Percentiles rank a stretch among this genome's conserved stretches.
These are phyloP conservation scores for Ascochyta viciae-villosae DNA, from an alignment of 2,329 filamentous ascomycete genomes.

Conservation along the genomic window DNA sequence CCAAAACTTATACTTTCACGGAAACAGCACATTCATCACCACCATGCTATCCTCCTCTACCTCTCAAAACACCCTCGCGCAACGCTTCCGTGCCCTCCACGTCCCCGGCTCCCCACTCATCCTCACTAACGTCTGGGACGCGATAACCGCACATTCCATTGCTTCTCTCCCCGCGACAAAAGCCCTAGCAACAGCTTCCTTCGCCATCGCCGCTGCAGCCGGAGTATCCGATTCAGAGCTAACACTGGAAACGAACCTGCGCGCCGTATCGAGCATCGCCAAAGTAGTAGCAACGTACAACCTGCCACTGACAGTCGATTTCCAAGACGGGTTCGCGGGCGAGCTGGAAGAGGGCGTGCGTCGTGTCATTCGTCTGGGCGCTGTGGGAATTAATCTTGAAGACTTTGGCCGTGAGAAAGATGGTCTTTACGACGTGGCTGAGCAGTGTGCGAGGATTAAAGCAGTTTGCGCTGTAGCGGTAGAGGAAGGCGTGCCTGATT, in stretches of 20 bases:
- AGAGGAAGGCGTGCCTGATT: conserved; percentile 55
- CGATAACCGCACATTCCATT: conserved; percentile 56
- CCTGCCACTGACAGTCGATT: conserved; percentile 63
- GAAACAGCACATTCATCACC: not conserved
- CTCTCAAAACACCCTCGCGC: conserved; percentile 1
- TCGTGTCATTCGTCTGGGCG: conserved; percentile 59
- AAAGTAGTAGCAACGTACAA: conserved; percentile 50
- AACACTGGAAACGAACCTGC: conserved; percentile 60
- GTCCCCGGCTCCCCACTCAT: conserved; percentile 59
- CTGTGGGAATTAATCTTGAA: conserved; percentile 66
- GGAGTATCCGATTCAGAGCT: conserved; percentile 52
- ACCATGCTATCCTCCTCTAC: not conserved
- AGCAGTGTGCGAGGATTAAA: conserved; percentile 59
- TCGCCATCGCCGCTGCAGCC: conserved; percentile 42
- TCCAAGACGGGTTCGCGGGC: conserved; percentile 66
- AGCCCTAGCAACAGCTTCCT: conserved; percentile 51
- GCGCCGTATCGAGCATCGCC: conserved; percentile 55
- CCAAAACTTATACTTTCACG: not conserved
- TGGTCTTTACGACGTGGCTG: conserved; percentile 52
- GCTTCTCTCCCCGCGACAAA: conserved; percentile 53
- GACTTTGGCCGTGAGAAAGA: conserved; percentile 52
- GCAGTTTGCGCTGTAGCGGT: conserved; percentile 53
- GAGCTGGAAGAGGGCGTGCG: conserved; percentile 56
- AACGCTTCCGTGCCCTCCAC: conserved; percentile 53
- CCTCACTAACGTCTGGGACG: conserved; percentile 65